Percentiles rank a stretch among this genome's conserved stretches.
phyloP scores from a whole-genome alignment of 108 stramenopile genomes.

The Parmales sp. region DNA sequence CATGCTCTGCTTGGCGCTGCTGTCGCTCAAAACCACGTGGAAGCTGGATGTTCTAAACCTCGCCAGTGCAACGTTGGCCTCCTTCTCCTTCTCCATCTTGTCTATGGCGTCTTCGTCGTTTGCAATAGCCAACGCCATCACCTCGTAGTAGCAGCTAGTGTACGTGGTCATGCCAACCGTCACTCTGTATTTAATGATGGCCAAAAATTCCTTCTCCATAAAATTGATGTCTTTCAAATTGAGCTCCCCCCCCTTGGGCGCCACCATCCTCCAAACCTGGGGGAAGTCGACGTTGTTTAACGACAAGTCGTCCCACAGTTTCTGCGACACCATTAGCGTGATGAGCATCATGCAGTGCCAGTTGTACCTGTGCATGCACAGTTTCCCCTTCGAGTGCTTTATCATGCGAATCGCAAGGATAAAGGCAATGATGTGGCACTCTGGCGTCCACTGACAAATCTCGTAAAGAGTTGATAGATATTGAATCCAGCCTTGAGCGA shows the following conservation, averaged over 20 bases:
- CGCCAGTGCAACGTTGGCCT: too few species aligned
- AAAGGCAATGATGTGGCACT: conserved; percentile 8
- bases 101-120: too few species aligned
- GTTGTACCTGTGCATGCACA: conserved; percentile 4
- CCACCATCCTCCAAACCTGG: conserved; percentile 12
- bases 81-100: too few species aligned
- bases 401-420: neutral
- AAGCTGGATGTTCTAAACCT: too few species aligned
- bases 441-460: conserved; percentile 7
- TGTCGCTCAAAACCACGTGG: too few species aligned
- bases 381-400: neutral
- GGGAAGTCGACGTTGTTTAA: conserved; percentile 12
- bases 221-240: conserved; percentile 10
- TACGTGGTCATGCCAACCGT: neutral
- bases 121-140: neutral
- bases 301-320: conserved; percentile 5
- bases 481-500: too few species aligned
- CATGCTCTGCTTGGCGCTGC: too few species aligned
- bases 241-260: conserved; percentile 8
- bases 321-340: neutral
- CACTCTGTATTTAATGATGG: neutral
- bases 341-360: conserved; percentile 1
- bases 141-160: conserved; percentile 5
- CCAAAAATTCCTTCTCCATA: conserved; percentile 1
- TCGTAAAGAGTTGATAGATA: too few species aligned